Base-by-base conservation (phyloP, 2,329 filamentous ascomycete genomes). In the Colletotrichum australisinense region DNA sequence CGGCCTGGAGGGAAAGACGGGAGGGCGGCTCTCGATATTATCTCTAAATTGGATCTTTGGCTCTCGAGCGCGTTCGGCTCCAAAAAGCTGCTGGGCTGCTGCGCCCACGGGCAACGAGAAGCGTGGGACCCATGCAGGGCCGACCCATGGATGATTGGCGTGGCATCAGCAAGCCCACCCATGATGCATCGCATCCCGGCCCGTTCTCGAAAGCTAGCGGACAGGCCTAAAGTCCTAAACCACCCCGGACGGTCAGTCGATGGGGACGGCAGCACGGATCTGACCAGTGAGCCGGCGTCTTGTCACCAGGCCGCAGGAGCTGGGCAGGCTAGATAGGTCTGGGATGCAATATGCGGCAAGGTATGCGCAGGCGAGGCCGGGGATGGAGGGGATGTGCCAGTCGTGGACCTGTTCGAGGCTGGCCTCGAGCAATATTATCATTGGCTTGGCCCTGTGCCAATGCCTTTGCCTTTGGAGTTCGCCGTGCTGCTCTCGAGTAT, bases 371-470 rank as follows among this genome's bases (percentile, higher is more conserved):
- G 68, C 52, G 57, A 71, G 56, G 46, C 68, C 57, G 56, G 63
- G 30, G 62, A 11, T 38, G 9, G 56, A 24, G 35, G 52, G n/a
- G 32, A 63, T 52, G 24, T 46, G 24, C 22, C 19, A 30, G 14
- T 64, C 46, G 2, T 38, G 22, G 49, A n/a, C 32, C 52, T 19
- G 67, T 59, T 73, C 70, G 67, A 73, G 67, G 67, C 70, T 73
- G 55, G 59, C n/a, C 30, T 56, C 28, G 70, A 52, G 67, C 32
- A 46, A 56, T 59, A 52, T 56, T 60, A 52, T 62, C 60, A 71
- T 70, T 70, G 67, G 55, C 71, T 57, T 71, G 71, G 71, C 67
- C 57, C 46, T 69, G 49, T 55, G 60, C 65, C 59, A 56, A 70
- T 16, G 14, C 32, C 64, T 32, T 70, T 63, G 64, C 64, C 55